Percentiles rank a stretch among this genome's conserved stretches.
Conservation (phyloP, 169 alveolate species). For the Plasmodium sp. region DNA sequence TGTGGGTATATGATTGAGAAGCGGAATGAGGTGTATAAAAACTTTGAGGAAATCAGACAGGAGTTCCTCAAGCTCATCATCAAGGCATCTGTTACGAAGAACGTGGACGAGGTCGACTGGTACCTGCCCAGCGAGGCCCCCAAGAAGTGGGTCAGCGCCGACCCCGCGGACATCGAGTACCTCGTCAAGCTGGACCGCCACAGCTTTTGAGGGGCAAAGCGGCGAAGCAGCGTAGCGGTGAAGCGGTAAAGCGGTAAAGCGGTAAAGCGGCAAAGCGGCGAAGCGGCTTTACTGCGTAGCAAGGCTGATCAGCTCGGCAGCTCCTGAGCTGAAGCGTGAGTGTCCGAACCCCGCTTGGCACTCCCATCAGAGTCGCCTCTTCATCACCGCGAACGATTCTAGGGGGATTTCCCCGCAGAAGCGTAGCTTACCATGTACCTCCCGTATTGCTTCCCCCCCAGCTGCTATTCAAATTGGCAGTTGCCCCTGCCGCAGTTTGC, state of each 20-base stretch:
- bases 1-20: conserved; percentile 68
- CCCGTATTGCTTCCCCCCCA: not conserved
- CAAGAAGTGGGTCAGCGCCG: conserved; percentile 20
- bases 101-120: conserved; percentile 68
- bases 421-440: not conserved
- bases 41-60: conserved; percentile 55
- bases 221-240: too few relatives aligned
- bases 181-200: conserved; percentile 36
- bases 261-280: not conserved
- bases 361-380: not conserved
- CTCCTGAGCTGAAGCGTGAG: too few relatives aligned
- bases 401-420: not conserved
- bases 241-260: not conserved
- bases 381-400: not conserved
- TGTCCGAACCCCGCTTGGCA: not conserved
- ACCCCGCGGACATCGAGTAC: conserved; percentile 30
- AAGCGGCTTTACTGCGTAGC: too few relatives aligned
- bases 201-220: not conserved
- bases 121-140: conserved; percentile 39
- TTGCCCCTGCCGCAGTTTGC: not conserved
- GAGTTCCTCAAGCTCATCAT: conserved; percentile 51
- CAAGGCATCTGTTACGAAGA: conserved; percentile 42
- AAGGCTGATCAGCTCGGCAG: too few relatives aligned
- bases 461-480: not conserved
- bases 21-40: conserved; percentile 50